Base-by-base conservation (phyloP, 371 early-diverging fungal species). In the Blyttiomyces sp. region DNA sequence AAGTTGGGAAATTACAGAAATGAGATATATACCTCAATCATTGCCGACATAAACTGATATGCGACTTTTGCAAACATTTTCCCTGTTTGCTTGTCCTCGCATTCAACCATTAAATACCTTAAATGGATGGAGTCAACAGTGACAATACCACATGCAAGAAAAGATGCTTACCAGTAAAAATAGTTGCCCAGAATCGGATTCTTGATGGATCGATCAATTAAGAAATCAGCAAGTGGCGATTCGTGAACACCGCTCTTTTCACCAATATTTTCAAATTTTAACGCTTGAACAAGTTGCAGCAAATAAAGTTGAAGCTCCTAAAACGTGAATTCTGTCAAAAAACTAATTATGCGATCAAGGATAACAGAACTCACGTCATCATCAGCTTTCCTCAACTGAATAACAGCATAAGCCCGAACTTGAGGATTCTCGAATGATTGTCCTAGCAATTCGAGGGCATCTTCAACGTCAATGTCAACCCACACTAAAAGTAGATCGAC, bases 251-350 rank as follows among this genome's bases (percentile, higher is more conserved):
- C 28, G 74, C 74, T 44, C 74, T 78, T 59, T 13, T 54, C 50
- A 6, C 58, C 23, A 19, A 3, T 46, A 31, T 49, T 53, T 73
- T 98, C 98, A 67, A 95, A 96, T 63, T 92, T 92, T 3, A 98
- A 75, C n/a, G 96, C 98, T 71, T 98, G 98, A 0, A 98, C 98
- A 0, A 98, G 83, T 66, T 98, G 98, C 27, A 96, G 71, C 28
- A 96, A 74, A 74, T 92, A 95, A 17, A 95, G 71, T 27, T 90
- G 78, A 9, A 98, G 70, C 56, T 96, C 96, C 90, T 90, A 53
- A 13, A 50, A 45, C 3, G 31, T 17, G 56, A 52, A 58, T 5
- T 46, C 24, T 19, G 43, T 19, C 23, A 32, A 17, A 34, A 63
- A 0, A 30, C 24, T 5, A 56, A 9, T 24, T 24, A 28, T 24